Evolutionary conservation across 129 eudicot species (phyloP), one percentile per base, ranked within the genome.

Genomic region (Pulicaria dysenterica): DNA sequence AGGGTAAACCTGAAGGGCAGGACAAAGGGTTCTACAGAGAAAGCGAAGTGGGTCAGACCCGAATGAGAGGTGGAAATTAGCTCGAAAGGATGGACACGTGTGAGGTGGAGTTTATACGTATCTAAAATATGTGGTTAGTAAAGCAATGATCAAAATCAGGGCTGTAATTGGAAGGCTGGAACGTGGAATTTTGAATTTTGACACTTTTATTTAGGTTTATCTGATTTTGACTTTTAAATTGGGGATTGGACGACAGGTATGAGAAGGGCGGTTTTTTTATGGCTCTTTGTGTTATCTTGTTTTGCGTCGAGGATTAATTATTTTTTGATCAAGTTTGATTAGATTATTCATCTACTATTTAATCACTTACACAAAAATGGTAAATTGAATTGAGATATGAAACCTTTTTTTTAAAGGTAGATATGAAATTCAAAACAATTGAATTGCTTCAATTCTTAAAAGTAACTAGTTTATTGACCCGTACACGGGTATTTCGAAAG

Each of bases 91-190:
- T 3, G 19, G 72, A 74, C 79, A 75, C 44, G 58, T 61, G 70
- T 51, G 66, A 19, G 64, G 54, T 19, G 54, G 63, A 53, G 49
- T 69, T 41, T 55, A 70, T 40, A 15, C 16, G 79, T 64, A 75
- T 75, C 79, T 75, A 17, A 14, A n/a, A 43, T 17, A 8, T 43
- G 79, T 64, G 79, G 79, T 43, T 5, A 38, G 63, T 24, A 75
- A 55, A 11, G n/a, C 39, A 42, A 9, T 6, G 67, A 75, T 75
- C 67, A 75, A 64, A 54, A 56, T 12, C 47, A 37, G 14, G 67
- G 57, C 17, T 68, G 67, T 46, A 11, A 75, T 65, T 75, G 67
- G 73, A 64, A 7, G 54, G 17, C 15, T 42, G 69, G 53, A 43
- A 41, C 8, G 39, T 43, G 11, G 36, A 17, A 64, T 43, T 17